Conservation (phyloP, 2,329 filamentous ascomycete genomes). For the Fusarium illudens region DNA sequence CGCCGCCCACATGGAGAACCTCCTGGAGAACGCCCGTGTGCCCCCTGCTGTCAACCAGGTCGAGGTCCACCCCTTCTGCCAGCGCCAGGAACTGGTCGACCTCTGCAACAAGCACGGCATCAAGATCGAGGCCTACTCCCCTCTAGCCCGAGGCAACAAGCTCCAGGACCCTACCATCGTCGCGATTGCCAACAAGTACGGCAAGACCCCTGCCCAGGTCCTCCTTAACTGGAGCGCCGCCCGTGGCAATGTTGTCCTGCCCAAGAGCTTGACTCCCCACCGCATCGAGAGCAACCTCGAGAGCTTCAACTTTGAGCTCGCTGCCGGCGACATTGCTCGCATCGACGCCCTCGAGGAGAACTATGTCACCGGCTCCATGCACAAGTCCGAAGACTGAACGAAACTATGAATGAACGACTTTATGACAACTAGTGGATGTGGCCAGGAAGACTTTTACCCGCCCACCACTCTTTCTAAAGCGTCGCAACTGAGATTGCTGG, state of each 20-base stretch:
- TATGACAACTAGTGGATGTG: conserved; percentile 2
- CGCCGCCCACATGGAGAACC: conserved; percentile 63
- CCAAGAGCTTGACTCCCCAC: conserved; percentile 64
- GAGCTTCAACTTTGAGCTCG: conserved; percentile 69
- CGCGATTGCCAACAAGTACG: conserved; percentile 34
- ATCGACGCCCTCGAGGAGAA: conserved; percentile 75
- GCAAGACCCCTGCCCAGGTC: conserved; percentile 28
- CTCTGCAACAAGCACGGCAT: conserved; percentile 67
- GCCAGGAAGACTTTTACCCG: background rate
- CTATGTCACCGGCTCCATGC: conserved; percentile 69
- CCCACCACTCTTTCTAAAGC: background rate
- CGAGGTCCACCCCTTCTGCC: conserved; percentile 79
- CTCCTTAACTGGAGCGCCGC: conserved; percentile 34
- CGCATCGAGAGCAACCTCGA: conserved; percentile 73
- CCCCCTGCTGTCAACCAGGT: conserved; percentile 79
- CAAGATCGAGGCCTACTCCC: conserved; percentile 63
- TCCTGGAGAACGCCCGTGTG: conserved; percentile 65
- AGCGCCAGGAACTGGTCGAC: conserved; percentile 65
- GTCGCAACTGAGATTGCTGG: conserved; percentile 21
- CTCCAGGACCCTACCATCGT: conserved; percentile 60
- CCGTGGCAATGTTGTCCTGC: conserved; percentile 31
- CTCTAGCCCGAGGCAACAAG: conserved; percentile 46
- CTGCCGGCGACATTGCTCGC: conserved; percentile 64
- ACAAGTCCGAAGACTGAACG: conserved; percentile 51
- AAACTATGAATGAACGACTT: conserved; percentile 7